phyloP scores from a whole-genome alignment of 2,329 filamentous ascomycete genomes.

The Bipolaris bicolor region DNA sequence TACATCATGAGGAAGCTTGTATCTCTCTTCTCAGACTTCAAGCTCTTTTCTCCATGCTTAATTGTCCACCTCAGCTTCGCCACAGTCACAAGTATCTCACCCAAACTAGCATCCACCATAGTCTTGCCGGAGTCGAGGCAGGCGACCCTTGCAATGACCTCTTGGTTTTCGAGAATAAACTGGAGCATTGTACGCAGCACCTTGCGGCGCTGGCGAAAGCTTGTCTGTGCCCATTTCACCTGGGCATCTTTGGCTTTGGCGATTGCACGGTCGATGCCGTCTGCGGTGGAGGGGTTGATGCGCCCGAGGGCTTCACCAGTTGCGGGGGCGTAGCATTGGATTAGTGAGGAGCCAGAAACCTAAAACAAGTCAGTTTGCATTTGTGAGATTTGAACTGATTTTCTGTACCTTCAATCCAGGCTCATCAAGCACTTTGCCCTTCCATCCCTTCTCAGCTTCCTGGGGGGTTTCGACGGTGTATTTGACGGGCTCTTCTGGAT shows the following conservation, averaged over 20 bases:
- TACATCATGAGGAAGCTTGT: slow-evolving; percentile 95
- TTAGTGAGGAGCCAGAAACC: slow-evolving; percentile 67
- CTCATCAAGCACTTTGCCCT: slow-evolving; percentile 63
- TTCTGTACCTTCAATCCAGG: slow-evolving; percentile 64
- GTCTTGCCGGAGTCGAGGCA: slow-evolving; percentile 96
- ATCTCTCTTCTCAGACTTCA: slow-evolving; percentile 73
- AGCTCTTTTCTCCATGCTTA: slow-evolving; percentile 81
- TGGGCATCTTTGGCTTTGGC: slow-evolving; percentile 77
- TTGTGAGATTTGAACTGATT: not conserved
- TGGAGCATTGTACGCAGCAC: slow-evolving; percentile 82
- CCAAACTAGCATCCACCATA: slow-evolving; percentile 89
- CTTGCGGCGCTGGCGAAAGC: slow-evolving; percentile 75
- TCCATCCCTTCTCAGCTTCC: slow-evolving; percentile 60
- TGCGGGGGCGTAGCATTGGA: slow-evolving; percentile 88
- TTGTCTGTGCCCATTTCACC: slow-evolving; percentile 75
- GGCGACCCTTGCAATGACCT: slow-evolving; percentile 81
- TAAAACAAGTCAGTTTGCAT: slow-evolving; percentile 33
- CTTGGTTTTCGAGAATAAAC: slow-evolving; percentile 86
- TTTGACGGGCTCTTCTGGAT: slow-evolving; percentile 55
- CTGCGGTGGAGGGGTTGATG: slow-evolving; percentile 76
- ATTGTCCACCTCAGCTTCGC: slow-evolving; percentile 97
- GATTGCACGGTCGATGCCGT: slow-evolving; percentile 80
- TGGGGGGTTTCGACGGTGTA: slow-evolving; percentile 70
- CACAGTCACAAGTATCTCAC: slow-evolving; percentile 90
- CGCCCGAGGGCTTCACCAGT: slow-evolving; percentile 83